Evolutionary conservation across 371 early-diverging fungal species (phyloP), one percentile per base, ranked within the genome.

Genomic region (Saksenaea vasiformis): DNA sequence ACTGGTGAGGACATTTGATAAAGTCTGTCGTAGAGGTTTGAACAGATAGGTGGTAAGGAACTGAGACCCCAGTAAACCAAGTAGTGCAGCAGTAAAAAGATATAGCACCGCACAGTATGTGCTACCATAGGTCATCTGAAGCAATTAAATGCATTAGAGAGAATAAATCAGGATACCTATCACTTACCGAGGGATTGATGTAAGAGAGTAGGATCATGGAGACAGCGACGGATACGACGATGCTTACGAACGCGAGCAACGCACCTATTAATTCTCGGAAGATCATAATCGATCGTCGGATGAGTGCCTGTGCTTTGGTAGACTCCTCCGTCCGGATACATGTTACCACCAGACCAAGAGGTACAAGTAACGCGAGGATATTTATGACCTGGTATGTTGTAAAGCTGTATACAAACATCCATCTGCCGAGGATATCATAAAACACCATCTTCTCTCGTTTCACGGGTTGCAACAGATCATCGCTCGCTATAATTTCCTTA

Each of bases 341-440:
- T 11, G 54, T 61, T 3, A 82, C 28, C 53, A 72, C 72, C 17
- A 68, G 8, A 3, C 62, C 34, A 1, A 84, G 82, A 1, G 71
- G 71, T 39, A 64, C 38, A 1, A 84, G 60, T 17, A 87, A 65
- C 35, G 76, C 65, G 26, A 79, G 36, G 35, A 64, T 60, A 57
- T 87, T 80, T 24, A 80, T 58, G 0, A 74, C 65, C 57, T 77
- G 68, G 54, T 69, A 72, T 5, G 79, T 72, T 8, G 55, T 67
- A 51, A 87, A 78, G 1, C 74, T 74, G 38, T 87, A 83, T 15
- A 66, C 80, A 55, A 85, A 51, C 80, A 82, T 79, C 36, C 78
- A 65, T 0, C 77, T 71, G 9, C 85, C 87, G 2, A 84, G 67
- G 19, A 87, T 64, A 60, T 87, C 87, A 60, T 74, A 87, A 44